phyloP scores from a whole-genome alignment of 108 stramenopile species.

The Fragilaria crotonensis region DNA sequence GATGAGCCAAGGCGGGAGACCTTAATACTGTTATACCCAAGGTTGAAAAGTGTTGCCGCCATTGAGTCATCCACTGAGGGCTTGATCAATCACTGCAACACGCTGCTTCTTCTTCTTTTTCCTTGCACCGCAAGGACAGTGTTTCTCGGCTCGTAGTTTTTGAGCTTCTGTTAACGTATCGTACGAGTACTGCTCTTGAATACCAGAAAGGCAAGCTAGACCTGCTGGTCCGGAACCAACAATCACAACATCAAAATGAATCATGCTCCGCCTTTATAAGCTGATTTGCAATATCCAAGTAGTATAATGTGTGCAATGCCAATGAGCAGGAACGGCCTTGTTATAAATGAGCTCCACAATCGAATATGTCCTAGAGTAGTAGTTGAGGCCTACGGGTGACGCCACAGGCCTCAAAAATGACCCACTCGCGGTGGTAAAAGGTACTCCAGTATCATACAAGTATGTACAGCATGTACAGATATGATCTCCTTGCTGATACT shows the following conservation, averaged over 20 bases:
- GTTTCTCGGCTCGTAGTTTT: conserved; percentile 13
- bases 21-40: conserved; percentile 50
- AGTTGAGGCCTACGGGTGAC: no score
- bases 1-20: conserved; percentile 65
- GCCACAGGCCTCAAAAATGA: no score
- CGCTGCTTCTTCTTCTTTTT: neutral
- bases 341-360: no score
- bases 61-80: conserved; percentile 34
- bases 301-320: no score
- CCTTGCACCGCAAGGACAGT: conserved; percentile 1
- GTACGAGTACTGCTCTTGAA: conserved; percentile 39
- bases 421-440: no score
- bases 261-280: no score
- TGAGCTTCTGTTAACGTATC: conserved; percentile 28
- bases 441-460: no score
- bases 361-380: no score
- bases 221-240: conserved; percentile 63
- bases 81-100: conserved; percentile 52
- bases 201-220: conserved; percentile 45
- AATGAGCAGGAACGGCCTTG: no score
- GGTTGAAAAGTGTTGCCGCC: conserved; percentile 42
- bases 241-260: conserved; percentile 68
- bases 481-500: no score
- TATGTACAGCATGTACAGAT: no score
- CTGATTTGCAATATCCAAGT: no score